Evolutionary conservation across 2,329 filamentous ascomycete genomes (phyloP), one percentile per base, ranked within the genome.

Genomic region (Fusarium siculi): DNA sequence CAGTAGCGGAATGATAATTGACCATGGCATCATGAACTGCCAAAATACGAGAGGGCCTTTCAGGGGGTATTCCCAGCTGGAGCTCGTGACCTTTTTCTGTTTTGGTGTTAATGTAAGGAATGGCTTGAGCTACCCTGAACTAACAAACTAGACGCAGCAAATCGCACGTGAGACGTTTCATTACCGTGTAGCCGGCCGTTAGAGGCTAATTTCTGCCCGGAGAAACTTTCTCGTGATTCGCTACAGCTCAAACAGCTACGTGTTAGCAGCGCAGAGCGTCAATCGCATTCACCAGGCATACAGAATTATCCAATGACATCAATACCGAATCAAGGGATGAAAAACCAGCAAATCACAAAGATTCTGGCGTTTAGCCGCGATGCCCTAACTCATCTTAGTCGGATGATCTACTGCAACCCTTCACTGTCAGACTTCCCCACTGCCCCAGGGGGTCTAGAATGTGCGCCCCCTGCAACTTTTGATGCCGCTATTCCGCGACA

Each of bases 171-270:
- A 18, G 50, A 18, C 36, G 19, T 21, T 28, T 54, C 23, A 40
- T 40, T 30, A 40, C 19, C 19, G 7, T 18, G 5, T 18, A 18
- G 0, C 50, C 19, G 2, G 34, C 23, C 34, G 23, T 14, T 18
- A 28, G 6, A 28, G 34, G 2, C 23, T 18, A 54, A 54, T 9
- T 4, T 11, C 14, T 3, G 2, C 0, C 34, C 34, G 34, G 50
- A 54, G 15, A 53, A 54, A 54, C 50, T 18, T 7, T 54, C 2
- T 4, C 1, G 14, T 39, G 10, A 4, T 40, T 54, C 4, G 2
- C 0, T 7, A 2, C 11, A 34, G 16, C 8, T 0, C 2, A 18
- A 12, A n/a, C 7, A 14, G 10, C 11, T 7, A n/a, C 0, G n/a
- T 0, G 7, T 14, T 0, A 14, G 1, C 1, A 40, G 14, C 7